These are phyloP conservation scores for Oenanthe sinensis DNA, from an alignment of 129 eudicot genomes.

Conservation along the genomic window DNA sequence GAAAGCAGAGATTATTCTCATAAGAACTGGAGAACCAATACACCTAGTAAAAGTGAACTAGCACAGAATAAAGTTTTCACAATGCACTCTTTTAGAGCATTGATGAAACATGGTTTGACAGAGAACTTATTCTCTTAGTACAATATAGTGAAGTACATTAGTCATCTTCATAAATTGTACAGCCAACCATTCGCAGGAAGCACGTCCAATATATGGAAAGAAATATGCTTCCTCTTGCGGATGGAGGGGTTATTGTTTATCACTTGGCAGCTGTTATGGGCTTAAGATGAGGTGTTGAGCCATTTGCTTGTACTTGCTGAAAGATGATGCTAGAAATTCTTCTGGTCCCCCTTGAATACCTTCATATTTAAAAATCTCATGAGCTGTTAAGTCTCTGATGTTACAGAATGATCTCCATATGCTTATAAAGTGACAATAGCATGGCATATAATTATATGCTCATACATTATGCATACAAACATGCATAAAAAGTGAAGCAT, in stretches of 20 bases:
- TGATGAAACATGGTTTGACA: slow-evolving; percentile 14
- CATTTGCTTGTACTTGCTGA: not conserved
- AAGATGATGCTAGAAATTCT: not conserved
- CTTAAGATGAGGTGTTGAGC: not conserved
- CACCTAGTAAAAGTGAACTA: not conserved
- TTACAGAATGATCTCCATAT: not conserved
- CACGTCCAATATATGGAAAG: not conserved
- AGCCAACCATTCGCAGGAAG: not conserved
- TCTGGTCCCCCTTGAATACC: not conserved
- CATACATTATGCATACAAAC: not conserved
- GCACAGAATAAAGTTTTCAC: not conserved
- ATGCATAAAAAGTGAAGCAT: not conserved
- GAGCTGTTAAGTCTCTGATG: not conserved
- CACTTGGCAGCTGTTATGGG: not conserved
- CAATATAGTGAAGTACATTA: not conserved
- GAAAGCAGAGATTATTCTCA: not conserved
- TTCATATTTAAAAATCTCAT: not conserved
- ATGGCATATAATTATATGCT: not conserved
- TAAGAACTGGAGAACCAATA: not conserved
- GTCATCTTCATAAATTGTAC: not conserved
- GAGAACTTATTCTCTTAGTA: slow-evolving; percentile 18
- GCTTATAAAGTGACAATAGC: not conserved
- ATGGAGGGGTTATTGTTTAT: not conserved
- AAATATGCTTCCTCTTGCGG: not conserved
- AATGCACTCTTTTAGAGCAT: not conserved